Evolutionary conservation across 2,329 filamentous ascomycete species (phyloP).

Genomic region (Neofusicoccum kwambonambiense): DNA sequence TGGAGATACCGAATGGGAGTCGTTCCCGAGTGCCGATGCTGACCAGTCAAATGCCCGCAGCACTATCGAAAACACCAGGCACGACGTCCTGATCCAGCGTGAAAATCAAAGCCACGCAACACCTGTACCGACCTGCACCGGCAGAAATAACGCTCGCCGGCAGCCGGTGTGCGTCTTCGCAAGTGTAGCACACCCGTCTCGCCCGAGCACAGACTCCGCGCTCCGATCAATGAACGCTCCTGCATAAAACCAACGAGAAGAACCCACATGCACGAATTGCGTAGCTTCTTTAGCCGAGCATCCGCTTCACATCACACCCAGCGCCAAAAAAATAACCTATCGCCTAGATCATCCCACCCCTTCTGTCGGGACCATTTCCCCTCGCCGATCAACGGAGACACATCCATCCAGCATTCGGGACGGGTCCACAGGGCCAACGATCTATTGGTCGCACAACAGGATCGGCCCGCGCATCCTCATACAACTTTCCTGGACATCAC

Average conservation of each 20-base stretch:
- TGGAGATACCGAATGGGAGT: too few species aligned
- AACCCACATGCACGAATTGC: background rate
- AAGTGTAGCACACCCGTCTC: too few species aligned
- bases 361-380: background rate
- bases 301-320: background rate
- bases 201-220: background rate
- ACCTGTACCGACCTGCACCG: too few species aligned
- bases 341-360: background rate
- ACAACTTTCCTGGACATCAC: background rate
- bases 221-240: background rate
- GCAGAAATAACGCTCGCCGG: too few species aligned
- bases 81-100: too few species aligned
- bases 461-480: conserved; percentile 11
- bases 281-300: background rate
- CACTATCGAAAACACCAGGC: too few species aligned
- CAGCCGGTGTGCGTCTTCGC: too few species aligned
- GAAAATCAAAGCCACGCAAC: too few species aligned
- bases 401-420: background rate
- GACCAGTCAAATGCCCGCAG: too few species aligned
- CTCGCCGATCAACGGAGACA: background rate
- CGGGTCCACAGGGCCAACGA: background rate
- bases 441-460: conserved; percentile 3
- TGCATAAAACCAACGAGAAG: background rate
- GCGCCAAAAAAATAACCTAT: background rate
- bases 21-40: too few species aligned